These are phyloP conservation scores for Penicillium robsamsonii DNA, from an alignment of 495 filamentous ascomycete genomes.

Conservation along the genomic window DNA sequence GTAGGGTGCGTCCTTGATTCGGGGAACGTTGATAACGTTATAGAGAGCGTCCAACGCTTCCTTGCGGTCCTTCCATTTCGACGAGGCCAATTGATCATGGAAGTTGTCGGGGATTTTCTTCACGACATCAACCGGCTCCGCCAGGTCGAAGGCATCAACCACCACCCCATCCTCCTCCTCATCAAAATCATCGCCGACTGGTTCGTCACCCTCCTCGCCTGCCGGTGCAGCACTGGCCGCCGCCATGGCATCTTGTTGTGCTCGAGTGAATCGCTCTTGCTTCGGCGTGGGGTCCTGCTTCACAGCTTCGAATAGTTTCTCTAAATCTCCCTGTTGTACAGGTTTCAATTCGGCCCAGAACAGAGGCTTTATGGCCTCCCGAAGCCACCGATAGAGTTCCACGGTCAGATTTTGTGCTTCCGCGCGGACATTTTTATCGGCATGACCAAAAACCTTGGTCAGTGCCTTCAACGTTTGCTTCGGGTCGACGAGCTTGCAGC, in stretches of 20 bases:
- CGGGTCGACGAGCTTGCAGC: slow-evolving; percentile 93
- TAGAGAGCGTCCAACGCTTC: slow-evolving; percentile 86
- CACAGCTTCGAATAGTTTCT: slow-evolving; percentile 88
- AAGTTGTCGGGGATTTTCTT: slow-evolving; percentile 82
- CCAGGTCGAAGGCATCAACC: slow-evolving; percentile 81
- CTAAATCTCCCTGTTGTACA: slow-evolving; percentile 90
- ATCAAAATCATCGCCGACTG: slow-evolving; percentile 56
- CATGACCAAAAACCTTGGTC: slow-evolving; percentile 90
- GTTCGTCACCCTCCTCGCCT: slow-evolving; percentile 49
- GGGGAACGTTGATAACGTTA: slow-evolving; percentile 74
- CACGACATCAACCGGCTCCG: slow-evolving; percentile 83
- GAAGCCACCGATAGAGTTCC: slow-evolving; percentile 95
- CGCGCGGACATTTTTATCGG: slow-evolving; percentile 97
- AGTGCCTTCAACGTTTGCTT: slow-evolving; percentile 90
- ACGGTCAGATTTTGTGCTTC: slow-evolving; percentile 90
- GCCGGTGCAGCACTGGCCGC: slow-evolving; percentile 58
- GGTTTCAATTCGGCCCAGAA: slow-evolving; percentile 97
- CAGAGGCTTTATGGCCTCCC: slow-evolving; percentile 96
- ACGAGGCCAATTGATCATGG: slow-evolving; percentile 74
- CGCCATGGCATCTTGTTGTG: slow-evolving; percentile 81
- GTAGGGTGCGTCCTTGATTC: slow-evolving; percentile 88
- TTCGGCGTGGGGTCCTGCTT: slow-evolving; percentile 86
- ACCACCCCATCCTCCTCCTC: slow-evolving; percentile 73
- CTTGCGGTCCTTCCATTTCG: slow-evolving; percentile 99
- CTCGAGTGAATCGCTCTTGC: slow-evolving; percentile 83